These are phyloP conservation scores for Mycena amicta DNA, from an alignment of 768 basidiomycete genomes.

Conservation along the genomic window DNA sequence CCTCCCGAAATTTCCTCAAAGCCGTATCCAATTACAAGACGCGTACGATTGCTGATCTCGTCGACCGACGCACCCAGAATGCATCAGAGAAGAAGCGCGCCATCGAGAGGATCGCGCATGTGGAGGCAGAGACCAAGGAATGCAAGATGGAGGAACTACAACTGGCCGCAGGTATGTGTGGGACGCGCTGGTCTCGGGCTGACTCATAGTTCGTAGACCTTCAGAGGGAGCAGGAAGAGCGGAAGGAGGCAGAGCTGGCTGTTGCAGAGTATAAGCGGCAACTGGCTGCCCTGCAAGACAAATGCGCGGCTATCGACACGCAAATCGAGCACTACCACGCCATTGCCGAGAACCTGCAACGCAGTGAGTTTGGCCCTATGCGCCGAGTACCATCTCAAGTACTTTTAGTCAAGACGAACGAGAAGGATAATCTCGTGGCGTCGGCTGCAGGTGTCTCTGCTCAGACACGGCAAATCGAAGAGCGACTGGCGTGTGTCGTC, in stretches of 20 bases:
- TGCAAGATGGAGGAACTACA: slow-evolving; percentile 82
- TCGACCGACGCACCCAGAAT: slow-evolving; percentile 65
- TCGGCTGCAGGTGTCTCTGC: slow-evolving; percentile 50
- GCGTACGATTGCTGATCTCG: slow-evolving; percentile 68
- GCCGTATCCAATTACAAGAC: slow-evolving; percentile 75
- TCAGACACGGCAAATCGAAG: slow-evolving; percentile 52
- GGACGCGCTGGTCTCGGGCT: neutral
- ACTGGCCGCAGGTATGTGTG: slow-evolving; percentile 64
- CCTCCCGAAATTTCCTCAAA: slow-evolving; percentile 71
- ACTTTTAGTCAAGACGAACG: slow-evolving; percentile 64
- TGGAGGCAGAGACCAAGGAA: slow-evolving; percentile 70
- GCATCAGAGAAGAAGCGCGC: slow-evolving; percentile 62
- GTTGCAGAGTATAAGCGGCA: slow-evolving; percentile 67
- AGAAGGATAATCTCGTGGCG: slow-evolving; percentile 58
- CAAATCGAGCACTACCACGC: slow-evolving; percentile 77
- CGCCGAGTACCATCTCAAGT: neutral
- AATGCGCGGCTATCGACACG: slow-evolving; percentile 55
- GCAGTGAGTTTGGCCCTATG: slow-evolving; percentile 50
- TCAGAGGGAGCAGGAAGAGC: slow-evolving; percentile 71
- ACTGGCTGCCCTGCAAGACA: slow-evolving; percentile 63
- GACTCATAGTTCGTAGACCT: slow-evolving; percentile 44
- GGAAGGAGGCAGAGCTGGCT: slow-evolving; percentile 67
- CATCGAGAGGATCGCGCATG: slow-evolving; percentile 59
- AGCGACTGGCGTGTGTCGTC: slow-evolving; percentile 61
- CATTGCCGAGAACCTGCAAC: slow-evolving; percentile 58